A percentile compares a stretch with the other conserved stretches of the same genome.
These are phyloP conservation scores for Entonaema liquescens DNA, from an alignment of 495 filamentous ascomycete species.

Conservation along the genomic window DNA sequence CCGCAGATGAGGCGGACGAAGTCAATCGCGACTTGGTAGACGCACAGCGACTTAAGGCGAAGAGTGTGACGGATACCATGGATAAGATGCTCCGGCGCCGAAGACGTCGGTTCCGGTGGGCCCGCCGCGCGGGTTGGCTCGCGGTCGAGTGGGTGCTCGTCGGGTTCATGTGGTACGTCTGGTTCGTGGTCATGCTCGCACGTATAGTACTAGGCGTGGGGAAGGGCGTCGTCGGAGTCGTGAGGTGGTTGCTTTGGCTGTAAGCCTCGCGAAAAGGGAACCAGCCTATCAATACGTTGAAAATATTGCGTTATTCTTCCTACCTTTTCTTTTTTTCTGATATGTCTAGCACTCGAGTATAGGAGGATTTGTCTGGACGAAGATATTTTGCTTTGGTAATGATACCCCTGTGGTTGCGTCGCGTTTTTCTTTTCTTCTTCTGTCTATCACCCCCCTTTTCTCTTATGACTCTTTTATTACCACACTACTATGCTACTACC, in stretches of 20 bases:
- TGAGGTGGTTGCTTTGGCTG: conserved; percentile 84
- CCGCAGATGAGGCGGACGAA: conserved; percentile 79
- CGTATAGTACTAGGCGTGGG: conserved; percentile 68
- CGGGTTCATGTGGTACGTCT: conserved; percentile 84
- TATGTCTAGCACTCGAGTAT: conserved; percentile 1
- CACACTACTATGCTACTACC: not conserved
- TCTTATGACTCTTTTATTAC: conserved; percentile 7
- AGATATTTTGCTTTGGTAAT: conserved; percentile 21
- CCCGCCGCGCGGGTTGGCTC: conserved; percentile 72
- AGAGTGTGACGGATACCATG: conserved; percentile 78
- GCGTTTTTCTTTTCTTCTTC: not conserved
- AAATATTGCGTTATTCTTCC: not conserved
- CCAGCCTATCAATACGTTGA: not conserved
- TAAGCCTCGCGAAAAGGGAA: conserved; percentile 30
- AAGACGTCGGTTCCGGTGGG: conserved; percentile 74
- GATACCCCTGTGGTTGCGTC: conserved; percentile 32
- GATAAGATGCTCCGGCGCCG: conserved; percentile 74
- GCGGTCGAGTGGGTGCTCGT: conserved; percentile 82
- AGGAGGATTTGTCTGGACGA: conserved; percentile 16
- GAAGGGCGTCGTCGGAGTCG: conserved; percentile 62
- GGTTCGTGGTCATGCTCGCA: conserved; percentile 78
- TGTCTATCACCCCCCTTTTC: not conserved
- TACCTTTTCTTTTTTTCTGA: not conserved
- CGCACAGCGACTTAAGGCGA: conserved; percentile 76
- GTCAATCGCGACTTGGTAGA: conserved; percentile 77